Percentiles rank a stretch among this genome's conserved stretches.
Conservation (phyloP, 257 asterid genomes). For the Scutellaria minor region DNA sequence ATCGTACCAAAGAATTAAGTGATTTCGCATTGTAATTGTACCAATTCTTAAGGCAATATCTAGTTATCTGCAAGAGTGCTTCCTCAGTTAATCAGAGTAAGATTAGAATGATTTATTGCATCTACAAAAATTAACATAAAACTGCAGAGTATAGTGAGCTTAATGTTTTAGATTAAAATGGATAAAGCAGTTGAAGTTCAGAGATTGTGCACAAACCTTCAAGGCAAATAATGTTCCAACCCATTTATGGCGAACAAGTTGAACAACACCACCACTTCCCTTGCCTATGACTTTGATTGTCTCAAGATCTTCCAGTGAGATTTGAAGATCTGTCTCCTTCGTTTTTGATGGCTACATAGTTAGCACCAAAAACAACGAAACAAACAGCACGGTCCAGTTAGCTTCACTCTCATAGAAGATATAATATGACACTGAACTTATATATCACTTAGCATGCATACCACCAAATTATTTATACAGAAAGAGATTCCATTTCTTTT, state of each 20-base stretch:
- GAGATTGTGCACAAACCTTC: conserved; percentile 63
- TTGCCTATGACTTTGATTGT: conserved; percentile 96
- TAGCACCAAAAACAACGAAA: conserved; percentile 15
- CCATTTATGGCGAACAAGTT: conserved; percentile 98
- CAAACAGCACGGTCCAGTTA: conserved; percentile 28
- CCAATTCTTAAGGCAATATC: conserved; percentile 12
- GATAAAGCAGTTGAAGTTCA: conserved; percentile 14
- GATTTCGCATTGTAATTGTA: conserved; percentile 11
- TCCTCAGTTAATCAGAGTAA: not conserved
- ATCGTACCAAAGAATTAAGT: not conserved
- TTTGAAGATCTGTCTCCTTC: conserved; percentile 83
- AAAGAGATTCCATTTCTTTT: conserved; percentile 21
- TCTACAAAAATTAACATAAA: not conserved
- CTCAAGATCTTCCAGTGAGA: conserved; percentile 93
- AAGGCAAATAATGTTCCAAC: conserved; percentile 87
- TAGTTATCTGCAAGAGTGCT: not conserved
- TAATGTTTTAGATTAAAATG: conserved; percentile 4
- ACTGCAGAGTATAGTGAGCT: not conserved
- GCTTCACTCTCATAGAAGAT: conserved; percentile 21
- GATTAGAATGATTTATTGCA: conserved; percentile 6
- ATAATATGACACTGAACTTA: conserved; percentile 14
- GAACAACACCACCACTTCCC: conserved; percentile 99
- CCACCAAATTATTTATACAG: conserved; percentile 3
- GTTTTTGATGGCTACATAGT: conserved; percentile 62
- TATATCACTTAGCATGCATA: conserved; percentile 12